These are phyloP conservation scores for Saccharomyces hybrid DNA, from an alignment of 1,139 yeast species.

Conservation along the genomic window DNA sequence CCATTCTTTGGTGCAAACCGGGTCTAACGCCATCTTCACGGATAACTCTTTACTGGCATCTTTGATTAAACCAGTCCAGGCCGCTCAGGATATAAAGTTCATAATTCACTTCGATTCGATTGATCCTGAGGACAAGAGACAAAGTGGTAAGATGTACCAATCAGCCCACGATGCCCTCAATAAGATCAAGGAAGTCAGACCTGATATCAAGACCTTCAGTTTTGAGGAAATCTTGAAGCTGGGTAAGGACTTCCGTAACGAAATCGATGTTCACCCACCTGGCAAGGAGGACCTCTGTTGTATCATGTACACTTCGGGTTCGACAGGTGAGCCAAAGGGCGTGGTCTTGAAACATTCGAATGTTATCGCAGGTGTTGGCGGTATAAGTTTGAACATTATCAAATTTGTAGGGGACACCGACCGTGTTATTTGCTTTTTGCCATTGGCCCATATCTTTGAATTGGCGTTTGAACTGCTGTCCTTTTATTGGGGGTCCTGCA, in stretches of 20 bases:
- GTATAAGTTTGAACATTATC: constrained; percentile 60
- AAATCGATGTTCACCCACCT: constrained; percentile 40
- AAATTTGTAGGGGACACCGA: constrained; percentile 48
- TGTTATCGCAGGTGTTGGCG: constrained; percentile 77
- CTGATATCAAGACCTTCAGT: constrained; percentile 62
- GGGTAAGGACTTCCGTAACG: constrained; percentile 47
- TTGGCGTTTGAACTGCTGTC: constrained; percentile 73
- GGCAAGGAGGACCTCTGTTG: constrained; percentile 69
- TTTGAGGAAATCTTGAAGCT: constrained; percentile 57
- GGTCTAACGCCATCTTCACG: constrained; percentile 67
- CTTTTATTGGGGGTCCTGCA: constrained; percentile 83
- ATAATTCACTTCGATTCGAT: constrained; percentile 66
- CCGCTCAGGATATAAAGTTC: constrained; percentile 53
- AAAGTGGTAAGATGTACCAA: constrained; percentile 48
- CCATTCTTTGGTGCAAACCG: constrained; percentile 79
- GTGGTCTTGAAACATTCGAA: constrained; percentile 77
- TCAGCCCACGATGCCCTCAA: constrained; percentile 51
- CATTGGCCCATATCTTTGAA: constrained; percentile 94
- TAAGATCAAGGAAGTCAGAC: constrained; percentile 54
- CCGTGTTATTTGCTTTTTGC: constrained; percentile 78
- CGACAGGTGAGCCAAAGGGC: constrained; percentile 97
- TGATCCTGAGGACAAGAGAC: constrained; percentile 56
- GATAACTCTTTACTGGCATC: constrained; percentile 66
- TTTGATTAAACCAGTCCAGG: constrained; percentile 63
- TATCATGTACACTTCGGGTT: constrained; percentile 98